Evolutionary conservation across 495 filamentous ascomycete species (phyloP).

Genomic region (Amniculicola lignicola): DNA sequence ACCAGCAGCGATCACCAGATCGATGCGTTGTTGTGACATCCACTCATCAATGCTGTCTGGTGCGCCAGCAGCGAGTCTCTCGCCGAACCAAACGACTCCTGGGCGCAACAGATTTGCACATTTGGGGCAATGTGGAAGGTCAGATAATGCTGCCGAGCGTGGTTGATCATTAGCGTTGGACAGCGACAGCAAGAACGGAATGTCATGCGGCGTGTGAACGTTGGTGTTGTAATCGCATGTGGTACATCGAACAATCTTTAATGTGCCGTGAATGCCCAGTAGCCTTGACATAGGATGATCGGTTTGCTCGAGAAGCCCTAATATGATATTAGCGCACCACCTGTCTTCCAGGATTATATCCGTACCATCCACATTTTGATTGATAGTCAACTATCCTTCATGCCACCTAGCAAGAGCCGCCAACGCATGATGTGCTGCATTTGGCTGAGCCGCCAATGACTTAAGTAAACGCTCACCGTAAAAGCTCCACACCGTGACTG

Average conservation of each 20-base stretch:
- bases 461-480: constrained; percentile 4
- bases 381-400: constrained; percentile 1
- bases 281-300: too few relatives aligned
- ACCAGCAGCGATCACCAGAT: constrained; percentile 79
- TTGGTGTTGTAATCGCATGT: too few relatives aligned
- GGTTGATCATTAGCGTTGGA: too few relatives aligned
- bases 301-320: too few relatives aligned
- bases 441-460: constrained; percentile 6
- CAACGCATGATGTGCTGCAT: constrained; percentile 9
- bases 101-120: constrained; percentile 72
- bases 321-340: too few relatives aligned
- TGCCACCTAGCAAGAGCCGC: constrained; percentile 7
- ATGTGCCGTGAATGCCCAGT: too few relatives aligned
- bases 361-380: neutral
- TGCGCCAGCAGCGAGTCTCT: constrained; percentile 59
- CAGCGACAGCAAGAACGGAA: too few relatives aligned
- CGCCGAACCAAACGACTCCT: constrained; percentile 86
- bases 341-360: neutral
- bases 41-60: constrained; percentile 59
- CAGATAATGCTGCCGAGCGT: too few relatives aligned
- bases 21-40: constrained; percentile 54
- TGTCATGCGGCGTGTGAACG: too few relatives aligned
- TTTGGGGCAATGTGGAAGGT: constrained; percentile 72
- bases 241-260: too few relatives aligned
- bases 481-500: constrained; percentile 6